Percentiles rank a stretch among this genome's conserved stretches.
These are phyloP conservation scores for Talaromyces thailandensis DNA, from an alignment of 495 filamentous ascomycete species.

Conservation along the genomic window DNA sequence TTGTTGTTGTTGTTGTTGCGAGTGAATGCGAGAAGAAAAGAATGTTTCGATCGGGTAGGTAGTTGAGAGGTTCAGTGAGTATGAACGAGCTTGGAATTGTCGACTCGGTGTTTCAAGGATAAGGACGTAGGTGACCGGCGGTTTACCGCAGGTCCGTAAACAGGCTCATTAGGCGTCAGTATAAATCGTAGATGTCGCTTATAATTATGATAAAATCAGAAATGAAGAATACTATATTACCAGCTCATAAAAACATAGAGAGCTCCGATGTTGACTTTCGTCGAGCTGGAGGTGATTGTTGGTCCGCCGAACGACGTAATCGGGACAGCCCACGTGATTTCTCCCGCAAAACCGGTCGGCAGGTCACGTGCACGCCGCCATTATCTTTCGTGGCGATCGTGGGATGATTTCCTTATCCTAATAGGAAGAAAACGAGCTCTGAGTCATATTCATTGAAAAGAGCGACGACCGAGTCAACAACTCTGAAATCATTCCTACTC, in stretches of 20 bases:
- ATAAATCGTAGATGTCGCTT: not conserved
- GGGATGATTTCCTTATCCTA: not conserved
- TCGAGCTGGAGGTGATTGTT: not conserved
- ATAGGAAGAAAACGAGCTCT: not conserved
- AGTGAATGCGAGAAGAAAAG: slow-evolving; percentile 18
- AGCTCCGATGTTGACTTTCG: not conserved
- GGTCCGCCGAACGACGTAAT: slow-evolving; percentile 4
- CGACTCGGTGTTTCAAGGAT: not conserved
- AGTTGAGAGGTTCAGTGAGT: not conserved
- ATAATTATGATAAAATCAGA: not conserved
- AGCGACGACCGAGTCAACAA: not conserved
- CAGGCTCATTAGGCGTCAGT: slow-evolving; percentile 15
- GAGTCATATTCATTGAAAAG: not conserved
- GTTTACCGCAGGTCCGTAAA: slow-evolving; percentile 22
- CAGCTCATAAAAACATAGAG: not conserved
- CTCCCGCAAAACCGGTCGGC: not conserved
- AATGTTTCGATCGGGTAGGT: slow-evolving; percentile 5
- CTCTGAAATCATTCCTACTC: not conserved
- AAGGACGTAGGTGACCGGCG: slow-evolving; percentile 7
- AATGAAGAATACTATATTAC: not conserved
- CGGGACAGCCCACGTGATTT: not conserved
- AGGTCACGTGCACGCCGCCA: not conserved
- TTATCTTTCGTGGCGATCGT: slow-evolving; percentile 3
- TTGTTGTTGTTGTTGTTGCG: slow-evolving; percentile 21
- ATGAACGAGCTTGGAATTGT: not conserved